Evolutionary conservation across 2,329 filamentous ascomycete species (phyloP).

Genomic region (Fusarium sp.): DNA sequence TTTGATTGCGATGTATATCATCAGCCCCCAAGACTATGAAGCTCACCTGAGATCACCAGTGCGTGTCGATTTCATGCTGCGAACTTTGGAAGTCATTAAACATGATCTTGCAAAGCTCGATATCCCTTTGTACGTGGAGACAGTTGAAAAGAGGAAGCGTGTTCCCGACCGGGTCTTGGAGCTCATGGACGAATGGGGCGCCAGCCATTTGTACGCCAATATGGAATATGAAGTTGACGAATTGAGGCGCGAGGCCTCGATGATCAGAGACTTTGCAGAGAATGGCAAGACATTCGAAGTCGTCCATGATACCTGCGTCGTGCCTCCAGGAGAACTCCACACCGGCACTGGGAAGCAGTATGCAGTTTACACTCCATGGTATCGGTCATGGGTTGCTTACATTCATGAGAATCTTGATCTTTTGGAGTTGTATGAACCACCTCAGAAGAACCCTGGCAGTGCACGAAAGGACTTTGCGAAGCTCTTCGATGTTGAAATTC

Average conservation of each 20-base stretch:
- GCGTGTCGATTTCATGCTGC: constrained; percentile 83
- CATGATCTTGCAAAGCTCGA: constrained; percentile 74
- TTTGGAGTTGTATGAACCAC: constrained; percentile 68
- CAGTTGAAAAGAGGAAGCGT: constrained; percentile 70
- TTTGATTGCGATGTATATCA: constrained; percentile 79
- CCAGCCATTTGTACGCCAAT: constrained; percentile 81
- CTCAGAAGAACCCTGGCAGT: constrained; percentile 48
- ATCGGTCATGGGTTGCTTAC: constrained; percentile 77
- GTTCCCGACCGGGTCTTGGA: constrained; percentile 71
- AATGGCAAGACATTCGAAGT: constrained; percentile 76
- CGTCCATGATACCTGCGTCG: constrained; percentile 84
- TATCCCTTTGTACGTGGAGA: constrained; percentile 83
- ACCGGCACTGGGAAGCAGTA: constrained; percentile 81
- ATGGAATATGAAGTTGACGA: constrained; percentile 95
- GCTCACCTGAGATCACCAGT: constrained; percentile 80
- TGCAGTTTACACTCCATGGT: constrained; percentile 88
- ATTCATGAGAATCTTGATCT: constrained; percentile 76
- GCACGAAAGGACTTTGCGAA: constrained; percentile 58
- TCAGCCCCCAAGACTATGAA: constrained; percentile 86
- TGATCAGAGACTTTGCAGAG: constrained; percentile 70
- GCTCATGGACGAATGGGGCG: constrained; percentile 76
- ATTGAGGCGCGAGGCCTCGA: constrained; percentile 76
- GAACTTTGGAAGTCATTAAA: constrained; percentile 73
- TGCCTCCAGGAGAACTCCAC: constrained; percentile 75
- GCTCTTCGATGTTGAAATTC: constrained; percentile 71